Evolutionary conservation across 177 flowering plant species (phyloP).

Genomic region (Vitis hybrid): DNA sequence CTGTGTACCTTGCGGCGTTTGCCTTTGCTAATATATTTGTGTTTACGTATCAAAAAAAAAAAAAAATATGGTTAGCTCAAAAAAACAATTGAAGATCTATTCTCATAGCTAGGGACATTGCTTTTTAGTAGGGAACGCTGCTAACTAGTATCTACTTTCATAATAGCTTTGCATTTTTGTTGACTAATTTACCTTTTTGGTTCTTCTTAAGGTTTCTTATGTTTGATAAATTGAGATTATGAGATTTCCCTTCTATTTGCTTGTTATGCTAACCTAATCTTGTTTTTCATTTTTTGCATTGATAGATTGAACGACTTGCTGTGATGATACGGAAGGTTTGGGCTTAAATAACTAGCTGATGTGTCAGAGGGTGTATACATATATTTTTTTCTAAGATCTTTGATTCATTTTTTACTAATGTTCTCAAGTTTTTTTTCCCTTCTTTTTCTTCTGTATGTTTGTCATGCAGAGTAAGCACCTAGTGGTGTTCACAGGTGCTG

Average conservation of each 20-base stretch:
- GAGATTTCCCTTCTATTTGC: conserved; percentile 1
- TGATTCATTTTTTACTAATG: neutral
- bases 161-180: too few species aligned
- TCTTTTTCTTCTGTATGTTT: conserved; percentile 2
- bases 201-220: neutral
- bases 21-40: too few species aligned
- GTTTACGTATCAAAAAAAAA: too few species aligned
- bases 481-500: conserved; percentile 98
- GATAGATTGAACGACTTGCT: conserved; percentile 87
- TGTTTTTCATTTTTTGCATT: conserved; percentile 15
- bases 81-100: too few species aligned
- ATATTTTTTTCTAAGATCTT: neutral
- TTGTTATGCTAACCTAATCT: conserved; percentile 4
- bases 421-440: conserved; percentile 4
- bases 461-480: conserved; percentile 93
- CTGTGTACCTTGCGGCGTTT: too few species aligned
- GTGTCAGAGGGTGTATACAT: neutral
- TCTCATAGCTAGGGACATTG: too few species aligned
- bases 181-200: too few species aligned
- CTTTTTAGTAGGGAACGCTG: too few species aligned
- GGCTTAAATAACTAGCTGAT: conserved; percentile 2
- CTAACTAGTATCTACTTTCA: too few species aligned
- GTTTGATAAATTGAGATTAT: neutral
- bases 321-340: conserved; percentile 69
- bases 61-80: too few species aligned